Evolutionary conservation across 2,329 filamentous ascomycete species (phyloP), one percentile per base, ranked within the genome.

Genomic region (Septoria petroselini): DNA sequence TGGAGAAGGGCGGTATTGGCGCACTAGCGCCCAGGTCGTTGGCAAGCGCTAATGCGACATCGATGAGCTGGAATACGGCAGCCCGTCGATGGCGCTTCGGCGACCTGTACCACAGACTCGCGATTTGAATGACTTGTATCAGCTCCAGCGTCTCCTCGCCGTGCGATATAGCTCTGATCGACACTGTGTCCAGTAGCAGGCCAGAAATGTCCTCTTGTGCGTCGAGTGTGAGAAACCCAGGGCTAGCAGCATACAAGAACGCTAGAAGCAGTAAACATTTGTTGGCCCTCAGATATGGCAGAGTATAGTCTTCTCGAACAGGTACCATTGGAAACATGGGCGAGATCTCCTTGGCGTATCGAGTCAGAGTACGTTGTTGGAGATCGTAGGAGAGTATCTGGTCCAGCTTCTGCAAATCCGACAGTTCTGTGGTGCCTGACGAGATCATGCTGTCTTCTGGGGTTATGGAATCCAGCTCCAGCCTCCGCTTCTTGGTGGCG

Each of bases 1-100:
- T 23, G 12, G 21, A 14, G 14, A 38, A 45, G 6, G 44, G 45
- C 11, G 49, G 40, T 1, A 52, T 29, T 14, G 55, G 56, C 1
- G 55, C 57, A 8, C 83, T 85, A 7, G 94, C 78, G 0, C 88
- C 88, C 19, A 94, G 76, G 59, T 94, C 88, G 46, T 91, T 81
- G 15, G 84, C 85, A 80, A 94, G 85, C 59, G 86, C 78, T 41
- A 82, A 82, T 1, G 86, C 84, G 59, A 88, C 80, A 65, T 93
- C 86, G 30, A 88, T 81, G 53, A 91, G 77, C 70, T 91, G 86
- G 70, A 90, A 93, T 64, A 91, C 91, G 62, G 91, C 91, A 63
- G 91, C 78, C 68, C 91, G 85, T 61, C 91, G 86, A 55, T 87
- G 87, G 60, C 85, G 79, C 58, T 90, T 82, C 0, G 88, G 89